Conservation (phyloP, 192 early-diverging fungal genomes). For the Rhizophagus clarus region DNA sequence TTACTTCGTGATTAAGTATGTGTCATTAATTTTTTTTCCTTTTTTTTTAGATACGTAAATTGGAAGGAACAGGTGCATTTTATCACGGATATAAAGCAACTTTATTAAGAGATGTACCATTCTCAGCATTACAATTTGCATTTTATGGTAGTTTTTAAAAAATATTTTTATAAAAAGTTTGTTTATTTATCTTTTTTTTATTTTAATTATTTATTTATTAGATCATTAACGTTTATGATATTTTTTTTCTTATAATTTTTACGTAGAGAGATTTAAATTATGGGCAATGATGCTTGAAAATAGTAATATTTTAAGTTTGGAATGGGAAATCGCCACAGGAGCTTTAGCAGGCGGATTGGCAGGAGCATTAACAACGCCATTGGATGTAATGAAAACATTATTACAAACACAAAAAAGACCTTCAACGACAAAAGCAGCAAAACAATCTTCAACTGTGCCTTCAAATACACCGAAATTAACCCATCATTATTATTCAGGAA, state of each 20-base stretch:
- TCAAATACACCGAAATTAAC: conserved; percentile 1
- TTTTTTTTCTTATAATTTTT: background rate
- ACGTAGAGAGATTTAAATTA: conserved; percentile 58
- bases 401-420: conserved; percentile 54
- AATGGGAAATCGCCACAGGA: conserved; percentile 50
- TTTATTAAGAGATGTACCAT: conserved; percentile 57
- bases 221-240: background rate
- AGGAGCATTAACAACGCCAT: conserved; percentile 58
- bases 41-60: conserved; percentile 50
- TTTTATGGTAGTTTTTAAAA: conserved; percentile 51
- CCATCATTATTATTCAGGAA: conserved; percentile 54
- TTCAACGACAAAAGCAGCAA: conserved; percentile 35
- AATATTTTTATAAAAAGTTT: background rate
- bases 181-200: background rate
- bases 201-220: background rate
- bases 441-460: conserved; percentile 17
- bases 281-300: conserved; percentile 43
- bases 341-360: conserved; percentile 60
- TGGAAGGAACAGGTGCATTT: conserved; percentile 63
- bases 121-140: conserved; percentile 61
- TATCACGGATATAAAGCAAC: conserved; percentile 63
- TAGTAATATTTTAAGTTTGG: conserved; percentile 41
- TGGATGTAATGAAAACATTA: conserved; percentile 62
- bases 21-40: background rate
- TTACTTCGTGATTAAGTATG: background rate